Percentiles rank a stretch among this genome's conserved stretches.
Conservation (phyloP, 495 filamentous ascomycete genomes). For the Tuber borchii region DNA sequence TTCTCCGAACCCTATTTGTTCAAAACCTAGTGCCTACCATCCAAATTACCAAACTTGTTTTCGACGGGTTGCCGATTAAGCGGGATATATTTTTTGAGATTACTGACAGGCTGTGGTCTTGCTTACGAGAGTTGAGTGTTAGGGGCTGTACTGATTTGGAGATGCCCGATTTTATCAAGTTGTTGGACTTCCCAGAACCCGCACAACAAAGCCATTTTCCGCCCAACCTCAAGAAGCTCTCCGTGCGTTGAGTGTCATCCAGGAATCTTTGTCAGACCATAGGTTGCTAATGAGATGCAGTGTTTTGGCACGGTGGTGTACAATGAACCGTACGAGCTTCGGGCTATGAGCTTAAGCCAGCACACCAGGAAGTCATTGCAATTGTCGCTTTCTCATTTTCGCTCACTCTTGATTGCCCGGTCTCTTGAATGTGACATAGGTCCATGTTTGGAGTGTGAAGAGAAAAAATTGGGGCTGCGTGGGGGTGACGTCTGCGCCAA, state of each 20-base stretch:
- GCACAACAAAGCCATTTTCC: neutral
- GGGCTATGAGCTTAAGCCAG: neutral
- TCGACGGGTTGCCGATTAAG: conserved; percentile 18
- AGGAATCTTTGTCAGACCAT: neutral
- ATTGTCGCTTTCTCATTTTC: neutral
- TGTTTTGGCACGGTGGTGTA: neutral
- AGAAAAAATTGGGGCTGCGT: neutral
- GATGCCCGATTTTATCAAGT: conserved; percentile 14
- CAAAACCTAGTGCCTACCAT: conserved; percentile 4
- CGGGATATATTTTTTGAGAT: conserved; percentile 9
- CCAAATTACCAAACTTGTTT: conserved; percentile 11
- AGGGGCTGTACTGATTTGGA: conserved; percentile 11
- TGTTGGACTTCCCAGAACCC: conserved; percentile 2
- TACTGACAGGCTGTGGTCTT: conserved; percentile 4
- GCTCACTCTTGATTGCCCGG: neutral
- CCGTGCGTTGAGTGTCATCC: neutral
- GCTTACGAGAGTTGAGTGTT: conserved; percentile 16
- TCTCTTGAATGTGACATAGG: neutral
- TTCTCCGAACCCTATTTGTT: conserved; percentile 15
- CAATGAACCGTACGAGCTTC: neutral
- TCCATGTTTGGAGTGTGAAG: neutral
- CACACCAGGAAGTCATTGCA: neutral
- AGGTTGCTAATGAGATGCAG: neutral
- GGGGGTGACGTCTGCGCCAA: neutral
- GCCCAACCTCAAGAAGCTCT: neutral